Conservation (phyloP, 1,139 yeast species). For the Pichia terricola region DNA sequence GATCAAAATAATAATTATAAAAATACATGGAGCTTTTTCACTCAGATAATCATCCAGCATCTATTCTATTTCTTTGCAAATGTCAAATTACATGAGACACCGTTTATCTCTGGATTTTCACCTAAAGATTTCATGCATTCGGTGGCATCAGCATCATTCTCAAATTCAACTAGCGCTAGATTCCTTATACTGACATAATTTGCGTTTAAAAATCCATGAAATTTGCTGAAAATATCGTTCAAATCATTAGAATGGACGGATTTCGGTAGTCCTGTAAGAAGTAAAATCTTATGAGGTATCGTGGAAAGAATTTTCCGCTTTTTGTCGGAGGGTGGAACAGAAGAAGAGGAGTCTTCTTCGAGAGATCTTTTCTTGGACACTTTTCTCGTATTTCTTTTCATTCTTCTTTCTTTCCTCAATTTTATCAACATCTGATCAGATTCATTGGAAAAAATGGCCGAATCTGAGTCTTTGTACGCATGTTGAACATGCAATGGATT, state of each 20-base stretch:
- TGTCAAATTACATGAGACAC: slow-evolving; percentile 31
- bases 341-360: background rate
- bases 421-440: slow-evolving; percentile 1
- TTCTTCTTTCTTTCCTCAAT: slow-evolving; percentile 5
- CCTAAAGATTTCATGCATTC: slow-evolving; percentile 33
- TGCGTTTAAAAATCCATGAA: slow-evolving; percentile 52
- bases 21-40: no score
- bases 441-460: slow-evolving; percentile 14
- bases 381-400: background rate
- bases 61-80: slow-evolving; percentile 14
- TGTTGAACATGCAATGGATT: slow-evolving; percentile 40
- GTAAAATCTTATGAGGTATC: slow-evolving; percentile 55
- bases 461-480: slow-evolving; percentile 43
- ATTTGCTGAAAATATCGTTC: slow-evolving; percentile 35
- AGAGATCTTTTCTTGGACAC: slow-evolving; percentile 5
- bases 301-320: background rate
- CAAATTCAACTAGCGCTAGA: slow-evolving; percentile 78
- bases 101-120: slow-evolving; percentile 26
- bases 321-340: background rate
- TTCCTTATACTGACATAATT: slow-evolving; percentile 58
- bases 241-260: slow-evolving; percentile 36
- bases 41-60: background rate
- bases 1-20: no score
- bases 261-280: slow-evolving; percentile 56
- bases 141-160: slow-evolving; percentile 40